Evolutionary conservation across 164 flowering plant species (phyloP).

Genomic region (Paratinospora sagittata): DNA sequence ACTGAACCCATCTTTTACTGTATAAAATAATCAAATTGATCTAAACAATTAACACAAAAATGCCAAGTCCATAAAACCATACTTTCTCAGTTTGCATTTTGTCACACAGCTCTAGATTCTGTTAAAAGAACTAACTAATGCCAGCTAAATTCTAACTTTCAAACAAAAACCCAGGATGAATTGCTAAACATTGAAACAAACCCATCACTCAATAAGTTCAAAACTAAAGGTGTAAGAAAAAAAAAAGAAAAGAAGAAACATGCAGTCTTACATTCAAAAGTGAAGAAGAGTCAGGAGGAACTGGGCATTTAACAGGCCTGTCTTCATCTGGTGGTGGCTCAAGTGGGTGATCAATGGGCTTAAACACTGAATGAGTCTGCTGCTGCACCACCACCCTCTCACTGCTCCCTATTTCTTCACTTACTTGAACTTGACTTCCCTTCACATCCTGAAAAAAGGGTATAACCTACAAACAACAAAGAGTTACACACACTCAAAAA

Average conservation of each 20-base stretch:
- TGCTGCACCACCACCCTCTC: too few relatives aligned
- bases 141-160: not conserved
- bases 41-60: not conserved
- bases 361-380: too few relatives aligned
- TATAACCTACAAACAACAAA: not conserved
- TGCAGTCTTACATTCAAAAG: slow-evolving; percentile 28
- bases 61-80: not conserved
- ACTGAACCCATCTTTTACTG: not conserved
- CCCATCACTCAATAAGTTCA: not conserved
- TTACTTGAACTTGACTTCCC: slow-evolving; percentile 14
- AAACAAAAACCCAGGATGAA: not conserved
- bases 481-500: too few relatives aligned
- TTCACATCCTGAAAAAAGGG: slow-evolving; percentile 18
- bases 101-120: too few relatives aligned
- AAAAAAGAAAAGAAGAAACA: not conserved
- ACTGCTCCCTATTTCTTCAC: slow-evolving; percentile 10
- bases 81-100: too few relatives aligned
- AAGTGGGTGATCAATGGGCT: slow-evolving; percentile 24
- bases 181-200: not conserved
- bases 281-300: slow-evolving; percentile 45
- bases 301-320: slow-evolving; percentile 58
- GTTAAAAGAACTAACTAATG: not conserved
- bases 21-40: not conserved
- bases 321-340: slow-evolving; percentile 26
- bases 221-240: not conserved